Percentiles rank a stretch among this genome's conserved stretches.
Evolutionary conservation across 345 rosid species (phyloP).

Genomic region (Salix arbutifolia): DNA sequence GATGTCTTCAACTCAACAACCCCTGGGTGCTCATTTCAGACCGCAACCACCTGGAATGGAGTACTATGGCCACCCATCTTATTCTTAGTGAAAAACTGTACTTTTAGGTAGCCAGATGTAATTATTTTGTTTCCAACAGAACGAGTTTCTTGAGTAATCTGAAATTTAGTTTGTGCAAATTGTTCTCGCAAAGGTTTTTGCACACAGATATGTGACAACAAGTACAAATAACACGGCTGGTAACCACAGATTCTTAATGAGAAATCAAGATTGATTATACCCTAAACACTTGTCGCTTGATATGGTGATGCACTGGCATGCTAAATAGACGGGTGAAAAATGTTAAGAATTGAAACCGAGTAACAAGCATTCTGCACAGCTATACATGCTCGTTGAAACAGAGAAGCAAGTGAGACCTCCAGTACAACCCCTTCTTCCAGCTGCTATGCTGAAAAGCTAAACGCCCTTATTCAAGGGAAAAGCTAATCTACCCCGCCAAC

Average conservation of each 20-base stretch:
- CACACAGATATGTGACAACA: not conserved
- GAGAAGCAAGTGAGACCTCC: not conserved
- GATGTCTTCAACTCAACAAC: conserved; percentile 32
- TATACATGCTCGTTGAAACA: not conserved
- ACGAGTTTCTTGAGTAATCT: not conserved
- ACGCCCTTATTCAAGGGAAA: too few species aligned
- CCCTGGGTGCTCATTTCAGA: conserved; percentile 47
- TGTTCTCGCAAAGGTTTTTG: not conserved
- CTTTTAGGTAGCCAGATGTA: conserved; percentile 17
- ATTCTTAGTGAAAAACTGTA: conserved; percentile 34
- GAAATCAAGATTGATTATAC: not conserved
- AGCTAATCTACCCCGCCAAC: too few species aligned
- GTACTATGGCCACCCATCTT: conserved; percentile 60
- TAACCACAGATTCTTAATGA: not conserved
- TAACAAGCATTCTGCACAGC: not conserved
- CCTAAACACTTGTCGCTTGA: not conserved
- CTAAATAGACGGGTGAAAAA: not conserved
- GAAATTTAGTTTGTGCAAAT: not conserved
- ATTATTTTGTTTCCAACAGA: not conserved
- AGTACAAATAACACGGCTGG: not conserved
- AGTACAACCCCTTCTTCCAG: too few species aligned
- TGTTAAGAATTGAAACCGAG: not conserved
- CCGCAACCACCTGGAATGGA: conserved; percentile 70
- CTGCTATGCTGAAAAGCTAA: too few species aligned
- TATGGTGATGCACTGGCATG: not conserved